Base-by-base conservation (phyloP, 106 monocot species). In the Apostasia shenzhenica region DNA sequence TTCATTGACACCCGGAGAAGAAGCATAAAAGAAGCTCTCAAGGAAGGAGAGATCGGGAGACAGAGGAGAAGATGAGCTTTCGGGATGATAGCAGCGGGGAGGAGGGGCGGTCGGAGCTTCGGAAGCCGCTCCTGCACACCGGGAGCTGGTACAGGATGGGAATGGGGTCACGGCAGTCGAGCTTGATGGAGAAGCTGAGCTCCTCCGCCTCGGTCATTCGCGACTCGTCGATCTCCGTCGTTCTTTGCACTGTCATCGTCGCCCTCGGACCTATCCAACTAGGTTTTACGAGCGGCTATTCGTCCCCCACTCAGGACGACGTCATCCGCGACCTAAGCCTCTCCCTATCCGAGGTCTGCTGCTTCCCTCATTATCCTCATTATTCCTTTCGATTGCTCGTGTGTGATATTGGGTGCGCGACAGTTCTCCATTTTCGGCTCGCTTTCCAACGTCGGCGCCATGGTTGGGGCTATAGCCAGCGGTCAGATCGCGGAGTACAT, bases 201-300 rank as follows among this genome's bases (percentile, higher is more conserved):
- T 91, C 94, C 53, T 91, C 91, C 48, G 85, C 75, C n/a, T 69
- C 81, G 13, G 82, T 91, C 61, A 75, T 91, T 54, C 81, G 91
- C 41, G 95, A 95, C 55, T 82, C 88, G 14, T 84, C 91, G 54
- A 74, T 95, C 69, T 95, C 95, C 77, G 91, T 86, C 64, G 73
- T 95, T 14, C 82, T 95, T 70, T 95, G 95, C 74, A 89, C 88
- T 5, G 76, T 95, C 71, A 88, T 95, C 86, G 91, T 88, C 66
- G 91, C 91, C 40, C 91, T 95, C 77, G 95, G 95, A 11, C 91
- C 95, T 8, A 95, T 95, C 80, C 95, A 95, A 72, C 92, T 91
- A 69, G 95, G 95, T 4, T 95, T 91, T 84, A 95, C 95, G 40
- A 79, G 88, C 45, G 95, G 95, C 1, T 95, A 77, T 78, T 92